These are phyloP conservation scores for Zygosaccharomyces bailii DNA, from an alignment of 805 yeast species.

Conservation along the genomic window DNA sequence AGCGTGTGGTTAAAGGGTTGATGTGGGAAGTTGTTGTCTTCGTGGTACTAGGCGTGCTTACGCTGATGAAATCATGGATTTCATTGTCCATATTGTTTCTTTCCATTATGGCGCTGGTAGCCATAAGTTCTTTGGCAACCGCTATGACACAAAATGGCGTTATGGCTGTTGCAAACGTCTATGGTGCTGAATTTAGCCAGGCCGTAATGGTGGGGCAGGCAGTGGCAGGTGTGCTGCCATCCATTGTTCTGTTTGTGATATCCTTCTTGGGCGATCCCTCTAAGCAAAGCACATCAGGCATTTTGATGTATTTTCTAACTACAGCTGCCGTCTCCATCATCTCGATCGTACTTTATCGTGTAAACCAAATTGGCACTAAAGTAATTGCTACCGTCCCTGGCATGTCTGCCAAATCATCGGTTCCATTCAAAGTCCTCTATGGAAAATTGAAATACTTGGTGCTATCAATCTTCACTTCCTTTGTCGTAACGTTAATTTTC, in stretches of 20 bases:
- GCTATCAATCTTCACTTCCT: constrained; percentile 66
- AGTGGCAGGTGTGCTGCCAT: constrained; percentile 87
- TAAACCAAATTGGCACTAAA: constrained; percentile 23
- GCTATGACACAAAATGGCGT: constrained; percentile 86
- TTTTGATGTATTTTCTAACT: constrained; percentile 38
- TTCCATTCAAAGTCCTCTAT: constrained; percentile 62
- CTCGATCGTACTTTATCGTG: constrained; percentile 26
- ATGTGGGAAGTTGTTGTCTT: constrained; percentile 56
- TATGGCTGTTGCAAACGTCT: constrained; percentile 77
- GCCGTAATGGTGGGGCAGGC: constrained; percentile 95
- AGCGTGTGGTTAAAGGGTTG: constrained; percentile 60
- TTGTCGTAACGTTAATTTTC: constrained; percentile 67
- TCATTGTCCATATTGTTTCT: constrained; percentile 36
- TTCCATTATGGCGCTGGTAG: constrained; percentile 59
- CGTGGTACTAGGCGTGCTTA: constrained; percentile 45
- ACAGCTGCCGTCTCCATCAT: constrained; percentile 30
- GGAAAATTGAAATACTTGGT: constrained; percentile 60
- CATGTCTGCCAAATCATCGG: constrained; percentile 1
- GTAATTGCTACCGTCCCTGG: constrained; percentile 8
- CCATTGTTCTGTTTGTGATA: constrained; percentile 50
- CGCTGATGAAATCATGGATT: constrained; percentile 18
- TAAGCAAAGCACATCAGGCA: constrained; percentile 23
- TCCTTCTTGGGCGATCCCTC: constrained; percentile 46
- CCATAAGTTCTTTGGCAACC: constrained; percentile 67
- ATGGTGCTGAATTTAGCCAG: constrained; percentile 77